Percentiles rank a stretch among this genome's conserved stretches.
These are phyloP conservation scores for Boechera stricta DNA, from an alignment of 345 rosid species.

Conservation along the genomic window DNA sequence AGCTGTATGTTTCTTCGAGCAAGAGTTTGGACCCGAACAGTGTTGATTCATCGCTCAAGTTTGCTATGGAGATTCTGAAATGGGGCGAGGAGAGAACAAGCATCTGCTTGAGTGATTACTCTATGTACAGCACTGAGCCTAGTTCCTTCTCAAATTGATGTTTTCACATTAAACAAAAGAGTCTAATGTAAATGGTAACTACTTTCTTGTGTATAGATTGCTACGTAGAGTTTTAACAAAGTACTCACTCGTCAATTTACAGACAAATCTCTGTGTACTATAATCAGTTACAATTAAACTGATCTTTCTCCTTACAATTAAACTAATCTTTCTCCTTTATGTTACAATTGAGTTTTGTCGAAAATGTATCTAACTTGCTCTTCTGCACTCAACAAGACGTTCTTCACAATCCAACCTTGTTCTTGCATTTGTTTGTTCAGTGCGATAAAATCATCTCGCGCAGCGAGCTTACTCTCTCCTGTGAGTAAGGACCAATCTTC, in stretches of 20 bases:
- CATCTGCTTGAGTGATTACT: conserved; percentile 49
- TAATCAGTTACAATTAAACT: conserved; percentile 29
- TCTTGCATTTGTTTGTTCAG: conserved; percentile 59
- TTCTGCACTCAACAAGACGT: conserved; percentile 60
- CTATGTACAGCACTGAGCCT: conserved; percentile 54
- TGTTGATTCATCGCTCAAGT: conserved; percentile 66
- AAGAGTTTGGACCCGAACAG: conserved; percentile 72
- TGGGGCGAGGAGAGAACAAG: conserved; percentile 85
- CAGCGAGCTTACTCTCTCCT: conserved; percentile 18
- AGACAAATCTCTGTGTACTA: conserved; percentile 25
- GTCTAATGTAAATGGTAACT: conserved; percentile 29
- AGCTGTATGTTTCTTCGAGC: conserved; percentile 65
- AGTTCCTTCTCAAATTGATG: conserved; percentile 50
- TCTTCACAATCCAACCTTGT: conserved; percentile 72
- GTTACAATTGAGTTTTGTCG: conserved; percentile 39
- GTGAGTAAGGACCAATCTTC: conserved; percentile 32
- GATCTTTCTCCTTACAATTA: conserved; percentile 16
- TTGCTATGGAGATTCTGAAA: conserved; percentile 85
- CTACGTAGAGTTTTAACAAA: conserved; percentile 34
- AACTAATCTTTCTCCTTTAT: conserved; percentile 23
- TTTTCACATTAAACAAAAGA: conserved; percentile 14
- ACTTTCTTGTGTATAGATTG: conserved; percentile 39
- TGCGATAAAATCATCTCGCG: conserved; percentile 20
- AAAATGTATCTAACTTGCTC: conserved; percentile 72
- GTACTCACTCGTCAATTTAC: conserved; percentile 20